Evolutionary conservation across 176 grass and related monocot species (phyloP).

Genomic region (Tuctoria greenei): DNA sequence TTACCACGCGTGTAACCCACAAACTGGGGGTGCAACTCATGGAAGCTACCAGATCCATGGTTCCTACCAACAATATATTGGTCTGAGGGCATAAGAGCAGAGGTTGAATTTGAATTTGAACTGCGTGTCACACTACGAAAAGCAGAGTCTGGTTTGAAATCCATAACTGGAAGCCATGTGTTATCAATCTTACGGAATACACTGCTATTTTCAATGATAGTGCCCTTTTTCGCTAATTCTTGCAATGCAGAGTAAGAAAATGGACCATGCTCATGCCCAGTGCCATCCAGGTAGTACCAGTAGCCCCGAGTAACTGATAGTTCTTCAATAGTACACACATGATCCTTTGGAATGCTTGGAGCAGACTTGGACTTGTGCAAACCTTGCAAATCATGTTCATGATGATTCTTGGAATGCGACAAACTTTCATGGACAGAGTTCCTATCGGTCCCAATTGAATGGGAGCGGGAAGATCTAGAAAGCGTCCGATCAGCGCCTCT

Average conservation of each 20-base stretch:
- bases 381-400: constrained; percentile 64
- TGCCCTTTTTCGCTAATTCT: constrained; percentile 68
- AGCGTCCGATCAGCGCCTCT: constrained; percentile 56
- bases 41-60: constrained; percentile 53
- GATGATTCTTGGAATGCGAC: constrained; percentile 63
- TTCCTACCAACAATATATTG: constrained; percentile 31
- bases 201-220: constrained; percentile 74
- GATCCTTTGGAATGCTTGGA: constrained; percentile 76
- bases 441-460: constrained; percentile 66
- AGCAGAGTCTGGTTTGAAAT: constrained; percentile 49
- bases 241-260: constrained; percentile 86
- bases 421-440: constrained; percentile 66
- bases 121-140: constrained; percentile 13
- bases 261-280: constrained; percentile 85
- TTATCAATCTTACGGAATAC: constrained; percentile 94
- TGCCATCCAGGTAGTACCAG: constrained; percentile 93
- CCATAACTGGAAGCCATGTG: constrained; percentile 85
- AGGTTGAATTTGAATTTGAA: constrained; percentile 46
- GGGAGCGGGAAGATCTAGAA: constrained; percentile 69
- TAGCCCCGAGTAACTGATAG: constrained; percentile 74
- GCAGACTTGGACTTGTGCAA: constrained; percentile 69
- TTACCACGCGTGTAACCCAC: constrained; percentile 86
- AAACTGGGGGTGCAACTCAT: constrained; percentile 84
- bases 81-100: constrained; percentile 28
- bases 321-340: constrained; percentile 78